phyloP scores from a whole-genome alignment of 1,284 basidiomycete species.

The Stygiomarasmius scandens region DNA sequence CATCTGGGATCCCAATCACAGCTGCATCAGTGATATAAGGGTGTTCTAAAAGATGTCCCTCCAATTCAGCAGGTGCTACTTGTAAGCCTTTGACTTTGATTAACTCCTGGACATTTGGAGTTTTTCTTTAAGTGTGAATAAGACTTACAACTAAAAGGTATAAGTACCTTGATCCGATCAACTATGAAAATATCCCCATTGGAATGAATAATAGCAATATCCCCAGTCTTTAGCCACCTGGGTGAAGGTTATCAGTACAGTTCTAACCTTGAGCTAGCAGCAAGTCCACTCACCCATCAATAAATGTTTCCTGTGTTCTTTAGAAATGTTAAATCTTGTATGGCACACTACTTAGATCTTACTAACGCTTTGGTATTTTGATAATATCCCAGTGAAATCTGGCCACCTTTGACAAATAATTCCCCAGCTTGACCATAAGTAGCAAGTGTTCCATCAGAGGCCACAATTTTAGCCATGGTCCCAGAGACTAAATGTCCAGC shows the following conservation, averaged over 20 bases:
- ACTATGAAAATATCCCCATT: not conserved
- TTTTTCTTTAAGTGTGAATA: not conserved
- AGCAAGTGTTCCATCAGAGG: constrained; percentile 40
- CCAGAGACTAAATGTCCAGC: constrained; percentile 44
- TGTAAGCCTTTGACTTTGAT: not conserved
- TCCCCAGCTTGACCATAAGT: constrained; percentile 44
- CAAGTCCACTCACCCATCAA: constrained; percentile 12
- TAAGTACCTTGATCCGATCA: not conserved
- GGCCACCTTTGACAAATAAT: constrained; percentile 42
- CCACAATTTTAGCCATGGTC: constrained; percentile 38
- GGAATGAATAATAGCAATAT: not conserved
- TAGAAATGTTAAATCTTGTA: not conserved
- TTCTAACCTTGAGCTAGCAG: not conserved
- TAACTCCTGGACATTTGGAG: not conserved
- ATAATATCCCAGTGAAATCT: constrained; percentile 45
- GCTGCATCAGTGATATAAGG: constrained; percentile 36
- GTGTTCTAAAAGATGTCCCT: not conserved
- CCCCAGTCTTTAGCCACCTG: constrained; percentile 1
- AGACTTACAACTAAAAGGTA: not conserved
- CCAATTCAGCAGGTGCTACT: constrained; percentile 27
- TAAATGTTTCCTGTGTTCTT: constrained; percentile 24
- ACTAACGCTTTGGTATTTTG: constrained; percentile 47
- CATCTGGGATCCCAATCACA: constrained; percentile 55
- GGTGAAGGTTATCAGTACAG: not conserved
- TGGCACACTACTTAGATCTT: not conserved